Base-by-base conservation (phyloP, 805 yeast species). In the Pichia membranifaciens region DNA sequence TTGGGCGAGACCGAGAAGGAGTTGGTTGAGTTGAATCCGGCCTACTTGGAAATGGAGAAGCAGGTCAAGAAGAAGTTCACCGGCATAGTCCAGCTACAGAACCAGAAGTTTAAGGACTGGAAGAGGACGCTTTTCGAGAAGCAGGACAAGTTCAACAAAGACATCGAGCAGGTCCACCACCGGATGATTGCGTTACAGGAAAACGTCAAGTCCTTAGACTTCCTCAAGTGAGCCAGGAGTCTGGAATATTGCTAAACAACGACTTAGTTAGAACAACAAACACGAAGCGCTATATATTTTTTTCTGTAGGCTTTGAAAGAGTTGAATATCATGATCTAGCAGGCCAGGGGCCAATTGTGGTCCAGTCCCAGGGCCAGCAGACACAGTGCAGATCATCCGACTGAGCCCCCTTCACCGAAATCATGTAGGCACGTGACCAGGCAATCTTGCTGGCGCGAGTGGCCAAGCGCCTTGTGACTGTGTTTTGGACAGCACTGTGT, bases 41-140 rank as follows among this genome's bases (percentile, higher is more conserved):
- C 71, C 12, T 76, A 66, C 51, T 57, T 74, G 28, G 73, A 72
- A 33, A 65, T 67, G 46, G 78, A 75, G 55, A 58, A 65, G 44
- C 59, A 65, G 36, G 60, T 75, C 52, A 75, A 73, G 55, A 67
- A 62, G 48, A 68, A 65, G 47, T 75, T 73, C 45, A 66, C 71
- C 20, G 73, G 67, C 17, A 58, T 70, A 21, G 73, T 78, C 37
- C 58, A 64, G 13, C 47, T 57, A 3, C 83, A 83, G 58, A 87
- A 82, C 51, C 65, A 59, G 41, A 73, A 76, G 51, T 82, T 82
- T 53, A 76, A 75, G 57, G 79, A 74, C 29, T 81, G 87, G 87
- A 80, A 80, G 57, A 64, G 62, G 47, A 76, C 76, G 0, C 65
- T 84, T 41, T 69, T 75, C 43, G 70, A 68, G 17, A 76, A 76